Evolutionary conservation across 352 stramenopile species (phyloP).

Genomic region (Globisporangium nagaii): DNA sequence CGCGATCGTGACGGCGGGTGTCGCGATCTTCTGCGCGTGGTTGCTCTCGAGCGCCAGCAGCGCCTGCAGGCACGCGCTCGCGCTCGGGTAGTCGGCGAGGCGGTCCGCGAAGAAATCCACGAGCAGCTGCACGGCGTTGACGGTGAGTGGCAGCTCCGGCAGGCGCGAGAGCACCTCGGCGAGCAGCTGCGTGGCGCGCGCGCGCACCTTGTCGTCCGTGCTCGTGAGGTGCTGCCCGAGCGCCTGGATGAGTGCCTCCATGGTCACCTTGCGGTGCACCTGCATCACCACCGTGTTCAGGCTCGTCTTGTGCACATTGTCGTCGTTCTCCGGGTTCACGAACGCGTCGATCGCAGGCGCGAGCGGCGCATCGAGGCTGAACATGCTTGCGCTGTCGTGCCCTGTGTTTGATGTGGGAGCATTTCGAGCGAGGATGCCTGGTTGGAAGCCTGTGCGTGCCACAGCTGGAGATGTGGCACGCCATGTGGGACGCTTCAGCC

Average conservation of each 20-base stretch:
- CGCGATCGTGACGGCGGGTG: constrained; percentile 37
- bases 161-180: constrained; percentile 86
- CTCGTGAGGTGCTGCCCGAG: constrained; percentile 68
- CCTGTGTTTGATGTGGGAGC: not conserved
- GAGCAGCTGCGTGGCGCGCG: constrained; percentile 76
- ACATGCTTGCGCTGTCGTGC: constrained; percentile 34
- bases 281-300: constrained; percentile 88
- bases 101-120: constrained; percentile 84
- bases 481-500: too few species aligned
- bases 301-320: constrained; percentile 76
- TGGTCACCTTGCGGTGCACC: constrained; percentile 66
- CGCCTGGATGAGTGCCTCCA: constrained; percentile 78
- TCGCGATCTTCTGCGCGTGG: constrained; percentile 54
- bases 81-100: constrained; percentile 79
- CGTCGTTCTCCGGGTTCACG: constrained; percentile 80
- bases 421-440: not conserved
- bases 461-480: too few species aligned
- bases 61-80: constrained; percentile 68
- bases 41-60: constrained; percentile 68
- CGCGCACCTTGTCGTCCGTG: constrained; percentile 74
- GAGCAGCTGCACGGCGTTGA: constrained; percentile 67
- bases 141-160: constrained; percentile 72
- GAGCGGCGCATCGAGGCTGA: constrained; percentile 78
- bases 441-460: too few species aligned
- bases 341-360: constrained; percentile 83